Conservation (phyloP, 2,329 filamentous ascomycete species). For the Aspergillus costaricaensis region DNA sequence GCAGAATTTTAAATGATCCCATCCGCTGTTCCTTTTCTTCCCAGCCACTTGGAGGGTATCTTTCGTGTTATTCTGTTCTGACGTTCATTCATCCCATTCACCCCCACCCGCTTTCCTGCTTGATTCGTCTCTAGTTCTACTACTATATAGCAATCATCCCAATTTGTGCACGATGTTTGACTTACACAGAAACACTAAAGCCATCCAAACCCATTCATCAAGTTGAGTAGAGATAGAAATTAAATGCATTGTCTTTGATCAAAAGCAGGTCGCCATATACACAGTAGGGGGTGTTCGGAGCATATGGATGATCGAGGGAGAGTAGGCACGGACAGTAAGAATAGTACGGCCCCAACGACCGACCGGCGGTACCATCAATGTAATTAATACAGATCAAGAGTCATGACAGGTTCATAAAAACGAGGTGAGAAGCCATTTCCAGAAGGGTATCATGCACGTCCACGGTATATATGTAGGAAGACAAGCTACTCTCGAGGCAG, state of each 20-base stretch:
- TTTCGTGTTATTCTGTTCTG: neutral
- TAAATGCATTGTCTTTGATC: neutral
- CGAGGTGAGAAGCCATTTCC: neutral
- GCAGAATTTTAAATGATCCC: neutral
- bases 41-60: neutral
- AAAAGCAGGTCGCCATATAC: neutral
- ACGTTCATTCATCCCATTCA: neutral
- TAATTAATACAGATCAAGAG: neutral
- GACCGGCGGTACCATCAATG: neutral
- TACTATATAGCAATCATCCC: too few relatives aligned
- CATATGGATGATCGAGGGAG: neutral
- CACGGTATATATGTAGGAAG: neutral
- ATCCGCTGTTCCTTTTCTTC: neutral
- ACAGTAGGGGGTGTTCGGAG: neutral
- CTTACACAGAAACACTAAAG: too few relatives aligned
- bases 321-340: neutral
- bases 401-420: conserved; percentile 9
- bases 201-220: too few relatives aligned
- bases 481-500: neutral
- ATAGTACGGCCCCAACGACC: neutral
- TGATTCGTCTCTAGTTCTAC: too few relatives aligned
- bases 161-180: too few relatives aligned
- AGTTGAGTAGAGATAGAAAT: neutral
- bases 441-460: conserved; percentile 15
- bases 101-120: neutral